Base-by-base conservation (phyloP, 2,329 filamentous ascomycete species). In the Pyrenophora teres region DNA sequence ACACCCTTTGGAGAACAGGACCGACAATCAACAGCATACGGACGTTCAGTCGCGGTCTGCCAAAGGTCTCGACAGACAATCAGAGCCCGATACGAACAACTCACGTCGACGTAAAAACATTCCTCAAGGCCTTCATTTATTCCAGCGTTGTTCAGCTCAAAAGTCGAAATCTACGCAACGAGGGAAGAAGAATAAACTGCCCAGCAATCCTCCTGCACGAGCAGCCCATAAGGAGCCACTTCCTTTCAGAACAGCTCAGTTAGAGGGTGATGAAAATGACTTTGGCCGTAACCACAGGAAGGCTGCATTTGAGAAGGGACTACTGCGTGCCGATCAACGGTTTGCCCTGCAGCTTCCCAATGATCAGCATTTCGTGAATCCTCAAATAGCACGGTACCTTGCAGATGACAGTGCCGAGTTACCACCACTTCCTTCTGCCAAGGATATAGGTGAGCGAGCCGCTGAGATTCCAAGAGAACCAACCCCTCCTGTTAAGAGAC, bases 251-350 rank as follows among this genome's bases (percentile, higher is more conserved):
- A 52, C 59, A 36, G 77, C 72, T 23, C 78, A 80, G 55, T 60
- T 80, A 3, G 78, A 80, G 54, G 68, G 70, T 3, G 64, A 76
- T 13, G 77, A 78, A 50, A 57, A 53, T n/a, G 69, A 70, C 1
- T 75, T 74, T 40, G 60, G 72, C 23, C 49, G 52, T 15, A 59
- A 54, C 16, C 67, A 76, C 57, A 70, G 73, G 13, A 67, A 68
- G 23, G 63, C 68, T 25, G 73, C 71, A 4, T 79, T 79, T 50
- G 62, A 65, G 30, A 69, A 61, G 42, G 68, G 63, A 6, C 50
- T 75, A 25, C 61, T 59, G 35, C 59, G 54, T 32, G 63, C 66
- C 13, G 65, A 72, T 43, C 64, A 65, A n/a, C 61, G 63, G 30
- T 68, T 67, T 36, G 50, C 40, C 18, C 39, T 51, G 15, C 54